Base-by-base conservation (phyloP, 306 rosid genomes). In the Cyclanthera cordifolia region DNA sequence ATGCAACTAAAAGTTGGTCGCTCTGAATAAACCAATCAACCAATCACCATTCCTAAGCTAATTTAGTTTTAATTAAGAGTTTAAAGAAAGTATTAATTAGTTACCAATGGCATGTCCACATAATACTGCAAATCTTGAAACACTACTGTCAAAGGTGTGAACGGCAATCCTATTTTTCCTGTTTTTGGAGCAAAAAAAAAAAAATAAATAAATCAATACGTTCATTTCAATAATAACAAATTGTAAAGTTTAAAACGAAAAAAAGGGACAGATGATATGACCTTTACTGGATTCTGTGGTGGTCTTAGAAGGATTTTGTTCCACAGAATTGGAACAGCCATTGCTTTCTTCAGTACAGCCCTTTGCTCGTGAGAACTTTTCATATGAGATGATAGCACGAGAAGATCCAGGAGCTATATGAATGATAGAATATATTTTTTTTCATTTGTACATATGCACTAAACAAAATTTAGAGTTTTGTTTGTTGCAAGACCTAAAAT, bases 101-200 rank as follows among this genome's bases (percentile, higher is more conserved):
- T 77, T 75, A 84, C 86, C 84, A 41, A 4, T 11, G 88, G 82
- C 2, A 75, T 75, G 46, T 80, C 83, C 25, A 84, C 76, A 54
- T 46, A 77, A 73, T 79, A 84, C 19, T 81, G 82, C 75, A 84
- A 64, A 72, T 79, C 79, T 71, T 79, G 66, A 76, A 84, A 84
- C 47, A 65, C 78, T 9, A 77, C 28, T 8, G 79, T 70, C 21
- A 84, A 41, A 61, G 86, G 84, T 30, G 77, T 75, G 48, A 79
- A 84, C n/a, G 86, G 88, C 53, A 84, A 55, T 1, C 58, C 82
- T 77, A 81, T 74, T 48, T 51, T 72, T 45, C 81, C 83, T 76
- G 81, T 59, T 69, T 43, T 16, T 16, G 16, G 20, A 43, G 10
- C 14, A 27, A 53, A 51, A 17, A 5, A 13, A 28, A 39, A 63